Evolutionary conservation across 2,329 filamentous ascomycete species (phyloP).

Genomic region (Coniella lustricola): DNA sequence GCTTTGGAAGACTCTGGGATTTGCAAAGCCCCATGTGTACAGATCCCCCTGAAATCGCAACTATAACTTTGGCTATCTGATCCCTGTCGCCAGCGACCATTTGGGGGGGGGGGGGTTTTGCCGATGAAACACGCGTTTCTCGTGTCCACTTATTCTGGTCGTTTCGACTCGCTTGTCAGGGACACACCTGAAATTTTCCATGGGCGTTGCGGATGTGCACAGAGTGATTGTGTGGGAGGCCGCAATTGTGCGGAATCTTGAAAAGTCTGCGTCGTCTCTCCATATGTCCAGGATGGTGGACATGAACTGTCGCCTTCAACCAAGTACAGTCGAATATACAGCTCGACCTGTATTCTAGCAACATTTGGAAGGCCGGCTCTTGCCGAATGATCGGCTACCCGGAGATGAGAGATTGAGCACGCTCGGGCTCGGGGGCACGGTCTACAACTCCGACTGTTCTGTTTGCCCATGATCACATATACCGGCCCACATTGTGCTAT

Average conservation of each 20-base stretch:
- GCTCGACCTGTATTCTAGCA: too few species aligned
- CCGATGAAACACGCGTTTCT: slow-evolving; percentile 17
- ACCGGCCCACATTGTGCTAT: too few species aligned
- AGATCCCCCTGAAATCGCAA: not conserved
- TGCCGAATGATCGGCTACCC: too few species aligned
- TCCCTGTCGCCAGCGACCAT: slow-evolving; percentile 2
- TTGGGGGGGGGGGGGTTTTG: slow-evolving; percentile 6
- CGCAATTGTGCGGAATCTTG: not conserved
- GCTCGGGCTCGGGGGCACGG: too few species aligned
- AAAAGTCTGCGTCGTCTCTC: not conserved
- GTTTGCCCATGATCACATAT: too few species aligned
- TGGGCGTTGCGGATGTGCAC: not conserved
- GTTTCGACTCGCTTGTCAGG: slow-evolving; percentile 11
- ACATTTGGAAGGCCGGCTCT: too few species aligned
- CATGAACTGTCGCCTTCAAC: too few species aligned
- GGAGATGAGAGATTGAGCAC: too few species aligned
- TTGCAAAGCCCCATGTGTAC: not conserved
- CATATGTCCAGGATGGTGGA: not conserved
- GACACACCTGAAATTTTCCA: not conserved
- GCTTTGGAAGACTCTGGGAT: not conserved
- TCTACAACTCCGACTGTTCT: too few species aligned
- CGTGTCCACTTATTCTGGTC: slow-evolving; percentile 12
- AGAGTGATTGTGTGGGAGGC: not conserved
- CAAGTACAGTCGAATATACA: not conserved
- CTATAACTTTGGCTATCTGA: too few species aligned